phyloP scores from a whole-genome alignment of 306 rosid genomes.

The Inga laurina region DNA sequence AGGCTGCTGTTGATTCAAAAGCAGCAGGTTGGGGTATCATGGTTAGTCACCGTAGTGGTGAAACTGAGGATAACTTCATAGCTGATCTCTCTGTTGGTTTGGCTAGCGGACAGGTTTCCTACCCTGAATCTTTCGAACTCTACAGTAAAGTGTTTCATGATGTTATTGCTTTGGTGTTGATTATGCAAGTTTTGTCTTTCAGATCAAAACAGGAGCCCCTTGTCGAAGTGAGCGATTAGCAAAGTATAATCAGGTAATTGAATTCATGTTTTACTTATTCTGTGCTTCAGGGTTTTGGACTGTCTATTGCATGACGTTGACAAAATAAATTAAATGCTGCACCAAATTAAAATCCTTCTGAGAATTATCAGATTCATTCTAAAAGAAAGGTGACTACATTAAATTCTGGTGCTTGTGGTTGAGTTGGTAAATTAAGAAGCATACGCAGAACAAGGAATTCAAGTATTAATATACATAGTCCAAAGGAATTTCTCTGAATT shows the following conservation, averaged over 20 bases:
- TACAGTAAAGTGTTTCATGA: background rate
- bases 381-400: background rate
- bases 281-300: background rate
- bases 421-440: background rate
- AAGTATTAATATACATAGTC: background rate
- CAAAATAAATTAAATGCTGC: background rate
- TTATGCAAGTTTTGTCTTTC: conserved; percentile 37
- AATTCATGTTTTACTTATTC: conserved; percentile 11
- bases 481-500: background rate
- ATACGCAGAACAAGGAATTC: conserved; percentile 7
- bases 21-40: conserved; percentile 99
- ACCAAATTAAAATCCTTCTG: background rate
- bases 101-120: conserved; percentile 95
- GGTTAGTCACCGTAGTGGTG: conserved; percentile 99
- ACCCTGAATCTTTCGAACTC: conserved; percentile 11
- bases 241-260: conserved; percentile 91
- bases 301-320: conserved; percentile 4
- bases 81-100: conserved; percentile 99
- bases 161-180: conserved; percentile 36
- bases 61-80: conserved; percentile 97
- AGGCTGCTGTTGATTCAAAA: conserved; percentile 96
- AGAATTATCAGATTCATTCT: background rate
- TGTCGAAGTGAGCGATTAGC: conserved; percentile 99
- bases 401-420: background rate
- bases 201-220: conserved; percentile 98